These are phyloP conservation scores for Aphanomyces cochlioides DNA, from an alignment of 352 stramenopile genomes.

Conservation along the genomic window DNA sequence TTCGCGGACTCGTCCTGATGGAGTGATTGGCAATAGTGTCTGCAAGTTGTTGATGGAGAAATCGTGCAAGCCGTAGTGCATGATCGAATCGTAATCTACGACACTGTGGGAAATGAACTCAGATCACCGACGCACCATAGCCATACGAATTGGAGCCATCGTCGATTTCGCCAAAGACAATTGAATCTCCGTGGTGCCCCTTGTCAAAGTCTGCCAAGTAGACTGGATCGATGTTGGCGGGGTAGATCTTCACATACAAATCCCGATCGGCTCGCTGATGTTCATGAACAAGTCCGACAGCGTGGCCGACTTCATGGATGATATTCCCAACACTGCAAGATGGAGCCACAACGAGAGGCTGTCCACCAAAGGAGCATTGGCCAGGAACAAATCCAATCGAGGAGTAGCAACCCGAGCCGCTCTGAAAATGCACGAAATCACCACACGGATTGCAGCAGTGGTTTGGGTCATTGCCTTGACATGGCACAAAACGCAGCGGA, in stretches of 20 bases:
- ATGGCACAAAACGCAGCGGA: neutral
- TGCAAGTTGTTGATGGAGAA: conserved; percentile 17
- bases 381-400: conserved; percentile 13
- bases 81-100: conserved; percentile 23
- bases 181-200: neutral
- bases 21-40: conserved; percentile 7
- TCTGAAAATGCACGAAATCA: conserved; percentile 24
- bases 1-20: conserved; percentile 2
- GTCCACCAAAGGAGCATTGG: neutral
- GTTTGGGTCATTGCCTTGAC: neutral
- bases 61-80: conserved; percentile 18
- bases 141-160: conserved; percentile 3
- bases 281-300: conserved; percentile 20
- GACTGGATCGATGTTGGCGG: conserved; percentile 1
- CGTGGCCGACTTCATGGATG: conserved; percentile 22
- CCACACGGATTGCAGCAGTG: conserved; percentile 2
- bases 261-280: conserved; percentile 15
- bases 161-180: conserved; percentile 13
- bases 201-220: conserved; percentile 25
- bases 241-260: conserved; percentile 14
- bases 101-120: neutral
- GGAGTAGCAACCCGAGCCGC: conserved; percentile 10
- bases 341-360: conserved; percentile 1
- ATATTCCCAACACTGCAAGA: conserved; percentile 16
- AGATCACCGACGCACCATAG: neutral